Evolutionary conservation across 2,329 filamentous ascomycete genomes (phyloP), one percentile per base, ranked within the genome.

Genomic region (Ascosphaera aggregata): DNA sequence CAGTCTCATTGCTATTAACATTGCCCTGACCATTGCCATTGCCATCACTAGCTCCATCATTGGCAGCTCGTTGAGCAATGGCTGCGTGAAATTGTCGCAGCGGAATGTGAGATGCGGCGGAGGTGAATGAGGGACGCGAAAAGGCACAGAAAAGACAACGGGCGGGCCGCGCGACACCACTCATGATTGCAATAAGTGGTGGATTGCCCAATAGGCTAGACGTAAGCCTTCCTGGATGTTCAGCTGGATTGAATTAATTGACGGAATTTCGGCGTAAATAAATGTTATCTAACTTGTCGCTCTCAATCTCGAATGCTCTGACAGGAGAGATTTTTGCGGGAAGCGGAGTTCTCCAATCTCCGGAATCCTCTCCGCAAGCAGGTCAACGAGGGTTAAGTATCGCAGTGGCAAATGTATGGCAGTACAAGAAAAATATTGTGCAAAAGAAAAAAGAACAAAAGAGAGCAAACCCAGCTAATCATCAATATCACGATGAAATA

Each of bases 61-160:
- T 47, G 35, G 54, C 53, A 41, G 50, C 45, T 11, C 57, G 54
- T 38, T 51, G 53, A 35, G 55, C 40, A 34, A 57, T 52, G 15
- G 64, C 58, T 15, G 55, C 47, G 47, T 66, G 63, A 52, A 67
- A 65, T 48, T 61, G 59, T 49, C 61, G 64, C 47, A 58, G 61
- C 48, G 59, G 55, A 32, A 60, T 48, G 42, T 55, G 57, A 27
- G 13, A 27, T 27, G 22, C 22, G 22, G 22, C 22, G 22, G 22
- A 27, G 46, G 58, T 51, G 45, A 53, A 52, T 9, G 56, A 48
- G 36, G 58, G 49, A 44, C 58, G 57, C 38, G 61, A 58, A 44
- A 63, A 62, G 46, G 53, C 58, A 53, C 61, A 64, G 44, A 67
- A 60, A 39, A 67, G 53, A 51, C 64, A 68, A 57, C 59, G 57